Evolutionary conservation across 2,329 filamentous ascomycete genomes (phyloP), one percentile per base, ranked within the genome.

Genomic region (Monosporascus sp.): DNA sequence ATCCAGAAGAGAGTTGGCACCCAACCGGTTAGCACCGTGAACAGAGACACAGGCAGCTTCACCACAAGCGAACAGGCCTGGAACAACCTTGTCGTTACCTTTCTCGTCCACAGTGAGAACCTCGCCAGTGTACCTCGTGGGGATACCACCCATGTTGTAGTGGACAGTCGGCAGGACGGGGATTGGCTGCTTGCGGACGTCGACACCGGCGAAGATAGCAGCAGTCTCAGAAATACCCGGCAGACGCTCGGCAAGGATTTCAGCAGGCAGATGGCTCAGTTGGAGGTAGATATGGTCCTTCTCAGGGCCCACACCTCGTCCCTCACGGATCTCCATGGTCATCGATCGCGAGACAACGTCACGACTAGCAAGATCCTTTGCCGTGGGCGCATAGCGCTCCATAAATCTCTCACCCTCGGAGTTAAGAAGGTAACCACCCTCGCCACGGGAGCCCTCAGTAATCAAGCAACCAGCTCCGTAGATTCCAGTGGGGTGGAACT

Each of bases 61-160:
- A 79, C 93, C 93, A 65, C 92, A 97, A 65, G 94, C 94, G 71
- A 93, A 97, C 59, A 99, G 84, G 73, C 93, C 93, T 53, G 90
- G 91, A 22, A 99, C 94, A 63, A 96, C 83, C 81, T 96, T 83
- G 77, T 97, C 94, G 54, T 96, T 84, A 62, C 94, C 94, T 57
- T 83, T 72, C 68, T 89, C 87, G 64, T 97, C 90, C 50, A 96
- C 79, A 18, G 90, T 95, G 63, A 99, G 75, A 56, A 97, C 94
- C 77, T 99, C 91, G 73, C 94, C 93, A 58, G 90, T 97, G 82
- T 96, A 97, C 68, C 90, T 90, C 62, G 94, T 97, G 50, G 93
- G 93, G 64, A 99, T 97, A 82, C 94, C 93, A 75, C 93, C 93
- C 94, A 97, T 99, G 83, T 97, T 97, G 83, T 99, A 99, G 81